Base-by-base conservation (phyloP, 2,329 filamentous ascomycete species). In the Xylariaceae sp. region DNA sequence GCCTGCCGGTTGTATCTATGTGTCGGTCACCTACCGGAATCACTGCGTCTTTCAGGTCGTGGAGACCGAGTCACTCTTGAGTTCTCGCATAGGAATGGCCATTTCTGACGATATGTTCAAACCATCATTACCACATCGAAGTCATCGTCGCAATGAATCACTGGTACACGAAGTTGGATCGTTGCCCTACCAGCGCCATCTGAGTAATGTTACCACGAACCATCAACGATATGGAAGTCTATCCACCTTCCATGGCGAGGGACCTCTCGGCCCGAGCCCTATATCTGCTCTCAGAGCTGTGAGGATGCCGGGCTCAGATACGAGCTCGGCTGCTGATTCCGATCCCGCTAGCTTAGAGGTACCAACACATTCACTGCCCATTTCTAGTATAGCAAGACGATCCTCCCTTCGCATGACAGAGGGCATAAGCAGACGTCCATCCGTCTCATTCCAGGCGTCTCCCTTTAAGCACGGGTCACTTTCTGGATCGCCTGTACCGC, bases 391-490 rank as follows among this genome's bases (percentile, higher is more conserved):
- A 18, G 66, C 67, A 23, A 68, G 66, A 53, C 72, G 75, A 30
- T 74, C 73, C 10, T 66, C 73, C 1, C 61, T 78, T 47, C 78
- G 78, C 53, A 75, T 74, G 11, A 74, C 77, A 47, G 84, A 89
- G 49, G 78, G 77, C 18, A 69, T 82, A 52, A 81, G 81, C 56
- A 83, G 92, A 67, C 85, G 91, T 56, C 87, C 89, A 5, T 97
- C 91, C 0, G 84, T 96, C 18, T 95, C 90, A 0, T 96, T 97
- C 68, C 90, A 95, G 67, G 67, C 66, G 35, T 71, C 69, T 7
- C 92, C 93, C 0, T 99, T 99, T 78, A 99, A 99, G 74, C 90
- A 92, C 11, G 93, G 93, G 9, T 95, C 93, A 1, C 79, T 97
- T n/a, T 96, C 92, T 1, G 91, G 89, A 3, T 97, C 92, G 3